phyloP scores from a whole-genome alignment of 345 rosid species.

The Hibiscus syriacus region DNA sequence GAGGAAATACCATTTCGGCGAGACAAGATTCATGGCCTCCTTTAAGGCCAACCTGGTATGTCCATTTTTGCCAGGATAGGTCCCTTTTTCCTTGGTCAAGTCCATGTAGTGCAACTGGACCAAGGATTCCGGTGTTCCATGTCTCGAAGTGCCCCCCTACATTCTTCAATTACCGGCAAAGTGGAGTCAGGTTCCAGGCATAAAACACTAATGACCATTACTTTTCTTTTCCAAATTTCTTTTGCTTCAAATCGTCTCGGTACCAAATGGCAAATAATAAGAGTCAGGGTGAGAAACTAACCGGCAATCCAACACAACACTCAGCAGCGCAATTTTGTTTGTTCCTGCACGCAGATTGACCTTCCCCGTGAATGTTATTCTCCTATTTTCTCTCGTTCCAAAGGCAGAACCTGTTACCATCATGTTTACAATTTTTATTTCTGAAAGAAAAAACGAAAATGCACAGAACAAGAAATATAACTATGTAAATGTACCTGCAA shows the following conservation, averaged over 20 bases:
- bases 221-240: not conserved
- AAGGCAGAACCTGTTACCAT: not conserved
- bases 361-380: not conserved
- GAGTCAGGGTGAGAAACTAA: not conserved
- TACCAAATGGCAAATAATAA: no score
- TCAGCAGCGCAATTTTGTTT: not conserved
- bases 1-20: not conserved
- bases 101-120: slow-evolving; percentile 93
- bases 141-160: slow-evolving; percentile 94
- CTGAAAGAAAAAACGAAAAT: not conserved
- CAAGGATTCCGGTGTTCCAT: slow-evolving; percentile 91
- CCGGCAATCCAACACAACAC: not conserved
- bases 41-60: slow-evolving; percentile 28
- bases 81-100: slow-evolving; percentile 83
- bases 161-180: slow-evolving; percentile 37
- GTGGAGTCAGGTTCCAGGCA: not conserved
- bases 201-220: not conserved
- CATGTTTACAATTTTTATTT: not conserved
- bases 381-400: not conserved
- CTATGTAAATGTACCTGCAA: not conserved
- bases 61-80: slow-evolving; percentile 94
- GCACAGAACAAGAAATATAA: not conserved
- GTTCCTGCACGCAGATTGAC: not conserved
- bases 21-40: not conserved
- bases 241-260: no score